A percentile compares a stretch with the other conserved stretches of the same genome.
These are phyloP conservation scores for Lithospermum erythrorhizon DNA, from an alignment of 257 asterid genomes.

Conservation along the genomic window DNA sequence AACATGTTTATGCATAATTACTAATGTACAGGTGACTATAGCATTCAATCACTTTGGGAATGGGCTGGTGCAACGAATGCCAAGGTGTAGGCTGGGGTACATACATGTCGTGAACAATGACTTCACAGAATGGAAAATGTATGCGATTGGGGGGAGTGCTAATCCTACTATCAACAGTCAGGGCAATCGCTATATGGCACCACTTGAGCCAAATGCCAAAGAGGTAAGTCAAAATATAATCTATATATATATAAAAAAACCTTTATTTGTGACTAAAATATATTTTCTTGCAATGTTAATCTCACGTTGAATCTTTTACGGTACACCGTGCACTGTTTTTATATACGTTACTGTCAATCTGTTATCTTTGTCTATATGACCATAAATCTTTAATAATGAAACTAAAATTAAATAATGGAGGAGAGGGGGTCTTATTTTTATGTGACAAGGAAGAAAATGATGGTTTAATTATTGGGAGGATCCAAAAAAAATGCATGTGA, in stretches of 20 bases:
- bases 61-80: constrained; percentile 32
- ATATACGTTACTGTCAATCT: too few species aligned
- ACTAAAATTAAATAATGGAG: too few species aligned
- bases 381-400: too few species aligned
- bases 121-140: constrained; percentile 31
- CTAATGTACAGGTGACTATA: constrained; percentile 20
- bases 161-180: constrained; percentile 32
- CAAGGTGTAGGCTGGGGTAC: constrained; percentile 33
- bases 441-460: too few species aligned
- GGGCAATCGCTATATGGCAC: constrained; percentile 31
- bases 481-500: too few species aligned
- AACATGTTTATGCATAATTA: not conserved
- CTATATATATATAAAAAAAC: too few species aligned
- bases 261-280: too few species aligned
- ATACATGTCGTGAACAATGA: constrained; percentile 34
- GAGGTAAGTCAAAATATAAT: constrained; percentile 14
- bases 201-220: constrained; percentile 24
- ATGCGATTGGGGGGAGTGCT: constrained; percentile 39
- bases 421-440: too few species aligned
- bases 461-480: too few species aligned
- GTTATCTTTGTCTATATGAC: too few species aligned
- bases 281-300: not conserved
- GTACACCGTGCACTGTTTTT: too few species aligned
- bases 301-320: too few species aligned
- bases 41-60: constrained; percentile 33